These are phyloP conservation scores for Trichoderma orchidacearum DNA, from an alignment of 495 filamentous ascomycete species.

Conservation along the genomic window DNA sequence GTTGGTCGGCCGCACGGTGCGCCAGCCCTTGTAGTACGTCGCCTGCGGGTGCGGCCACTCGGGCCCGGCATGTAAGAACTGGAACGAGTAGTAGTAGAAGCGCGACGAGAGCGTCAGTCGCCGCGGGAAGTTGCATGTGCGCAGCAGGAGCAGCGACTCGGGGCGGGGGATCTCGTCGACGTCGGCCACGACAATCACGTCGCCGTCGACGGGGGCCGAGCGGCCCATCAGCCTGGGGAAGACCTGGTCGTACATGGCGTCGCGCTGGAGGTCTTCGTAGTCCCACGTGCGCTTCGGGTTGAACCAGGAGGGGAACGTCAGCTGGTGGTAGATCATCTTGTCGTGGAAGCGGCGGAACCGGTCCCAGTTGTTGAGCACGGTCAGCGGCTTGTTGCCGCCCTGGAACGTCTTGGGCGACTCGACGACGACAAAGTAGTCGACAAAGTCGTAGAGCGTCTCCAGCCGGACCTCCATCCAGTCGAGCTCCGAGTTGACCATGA, in stretches of 20 bases:
- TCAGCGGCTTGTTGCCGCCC: conserved; percentile 30
- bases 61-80: conserved; percentile 33
- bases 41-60: conserved; percentile 45
- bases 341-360: conserved; percentile 25
- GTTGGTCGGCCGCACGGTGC: conserved; percentile 34
- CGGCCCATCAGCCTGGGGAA: conserved; percentile 25
- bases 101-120: conserved; percentile 35
- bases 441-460: conserved; percentile 29
- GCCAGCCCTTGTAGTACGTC: conserved; percentile 32
- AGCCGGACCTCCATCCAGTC: conserved; percentile 45
- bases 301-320: conserved; percentile 26
- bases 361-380: conserved; percentile 25
- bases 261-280: conserved; percentile 36
- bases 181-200: conserved; percentile 33
- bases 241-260: conserved; percentile 35
- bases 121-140: conserved; percentile 34
- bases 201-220: conserved; percentile 15
- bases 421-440: conserved; percentile 46
- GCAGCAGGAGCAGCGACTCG: conserved; percentile 25
- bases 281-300: conserved; percentile 24
- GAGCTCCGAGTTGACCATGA: conserved; percentile 40
- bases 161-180: conserved; percentile 41
- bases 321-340: conserved; percentile 42
- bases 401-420: conserved; percentile 38
- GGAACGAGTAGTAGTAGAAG: conserved; percentile 46